phyloP scores from a whole-genome alignment of 2,329 filamentous ascomycete genomes.

The Trichophyton simii region DNA sequence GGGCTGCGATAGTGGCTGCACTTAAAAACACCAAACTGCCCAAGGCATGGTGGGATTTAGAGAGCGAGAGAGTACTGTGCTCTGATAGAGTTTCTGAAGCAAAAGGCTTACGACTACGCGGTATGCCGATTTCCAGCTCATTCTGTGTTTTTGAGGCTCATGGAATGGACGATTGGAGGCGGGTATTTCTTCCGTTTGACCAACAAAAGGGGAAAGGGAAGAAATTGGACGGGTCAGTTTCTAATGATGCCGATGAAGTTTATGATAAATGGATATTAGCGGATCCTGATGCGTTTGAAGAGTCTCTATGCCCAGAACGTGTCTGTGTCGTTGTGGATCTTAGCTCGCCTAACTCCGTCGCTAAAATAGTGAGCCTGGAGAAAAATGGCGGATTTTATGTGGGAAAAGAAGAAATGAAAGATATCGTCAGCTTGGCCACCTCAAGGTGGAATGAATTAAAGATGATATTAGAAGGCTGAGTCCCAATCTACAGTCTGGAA shows the following conservation, averaged over 20 bases:
- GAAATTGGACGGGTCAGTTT: conserved; percentile 23
- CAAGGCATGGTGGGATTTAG: conserved; percentile 67
- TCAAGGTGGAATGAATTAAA: conserved; percentile 52
- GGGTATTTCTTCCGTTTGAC: conserved; percentile 24
- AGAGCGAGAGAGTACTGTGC: conserved; percentile 68
- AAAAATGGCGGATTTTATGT: conserved; percentile 70
- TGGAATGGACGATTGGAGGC: conserved; percentile 28
- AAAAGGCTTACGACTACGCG: conserved; percentile 46
- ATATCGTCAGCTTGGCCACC: conserved; percentile 47
- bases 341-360: conserved; percentile 34
- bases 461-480: conserved; percentile 23
- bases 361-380: conserved; percentile 55
- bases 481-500: background rate
- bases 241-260: conserved; percentile 7
- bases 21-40: conserved; percentile 67
- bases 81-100: conserved; percentile 46
- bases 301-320: conserved; percentile 68
- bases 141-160: conserved; percentile 64
- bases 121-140: conserved; percentile 62
- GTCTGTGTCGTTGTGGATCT: conserved; percentile 69
- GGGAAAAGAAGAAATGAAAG: conserved; percentile 49
- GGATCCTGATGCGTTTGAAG: conserved; percentile 84
- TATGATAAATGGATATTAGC: conserved; percentile 63
- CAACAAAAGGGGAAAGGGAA: conserved; percentile 34
- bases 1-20: conserved; percentile 72